Evolutionary conservation across 441 rosid species (phyloP), one percentile per base, ranked within the genome.

Genomic region (Populus hybrid): DNA sequence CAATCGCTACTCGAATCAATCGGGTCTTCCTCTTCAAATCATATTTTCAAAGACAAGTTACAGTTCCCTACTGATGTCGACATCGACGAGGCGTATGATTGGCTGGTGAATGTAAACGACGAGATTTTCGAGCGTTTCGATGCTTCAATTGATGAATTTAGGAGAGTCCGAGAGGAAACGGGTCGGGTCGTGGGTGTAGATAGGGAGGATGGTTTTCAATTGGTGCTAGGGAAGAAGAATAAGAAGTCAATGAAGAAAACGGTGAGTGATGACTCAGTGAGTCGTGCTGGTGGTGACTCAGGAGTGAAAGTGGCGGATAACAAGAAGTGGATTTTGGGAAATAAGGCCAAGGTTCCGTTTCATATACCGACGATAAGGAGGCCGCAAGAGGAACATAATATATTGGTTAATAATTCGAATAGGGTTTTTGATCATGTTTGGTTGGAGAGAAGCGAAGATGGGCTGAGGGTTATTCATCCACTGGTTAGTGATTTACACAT

Each of bases 341-440:
- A 79, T 77, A 91, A 88, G 80, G 83, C 89, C 0, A 94, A 91
- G 83, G 89, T 94, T 18, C 83, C 97, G 8, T 95, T 93, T 81
- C 99, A 95, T 77, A 75, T 90, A 67, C 83, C 92, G 61, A 83
- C 92, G 3, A 87, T 94, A 81, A 85, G 78, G 79, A 92, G 82
- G 84, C 97, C 98, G 10, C 99, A 95, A 77, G 89, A 92, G 20
- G 93, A 86, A 83, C 89, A 82, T 82, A 90, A 74, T 23, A 92
- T 95, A 72, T 66, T 84, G 79, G 95, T 90, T 63, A 86, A 95
- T 80, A 95, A 95, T 78, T 70, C 85, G 5, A 94, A 91, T 85
- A 80, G 76, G 77, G 93, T 90, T 0, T 94, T 95, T 82, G 89
- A 89, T 66, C 99, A 95, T 84, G 91, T 92, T 77, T 91, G 92